These are phyloP conservation scores for Akanthomyces dipterigenus DNA, from an alignment of 2,329 filamentous ascomycete genomes.

Conservation along the genomic window DNA sequence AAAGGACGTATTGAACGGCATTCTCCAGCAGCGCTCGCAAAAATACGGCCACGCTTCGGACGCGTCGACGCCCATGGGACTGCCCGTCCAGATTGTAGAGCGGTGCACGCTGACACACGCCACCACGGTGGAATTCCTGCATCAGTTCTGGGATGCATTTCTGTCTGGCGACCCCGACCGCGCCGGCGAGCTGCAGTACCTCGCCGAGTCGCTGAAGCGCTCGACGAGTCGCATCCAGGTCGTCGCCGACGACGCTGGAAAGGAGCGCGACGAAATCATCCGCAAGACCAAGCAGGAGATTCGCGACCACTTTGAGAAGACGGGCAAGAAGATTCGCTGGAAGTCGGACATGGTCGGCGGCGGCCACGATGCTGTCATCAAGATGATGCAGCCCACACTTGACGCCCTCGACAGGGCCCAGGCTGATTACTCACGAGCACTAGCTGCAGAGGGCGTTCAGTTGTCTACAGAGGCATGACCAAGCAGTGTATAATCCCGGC, in stretches of 20 bases:
- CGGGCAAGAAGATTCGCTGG: slow-evolving; percentile 65
- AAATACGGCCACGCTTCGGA: slow-evolving; percentile 45
- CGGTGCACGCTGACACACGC: slow-evolving; percentile 69
- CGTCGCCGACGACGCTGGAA: slow-evolving; percentile 74
- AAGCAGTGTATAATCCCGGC: background rate
- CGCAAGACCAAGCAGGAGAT: slow-evolving; percentile 63
- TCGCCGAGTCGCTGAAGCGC: slow-evolving; percentile 73
- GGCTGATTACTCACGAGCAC: slow-evolving; percentile 62
- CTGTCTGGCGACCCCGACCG: slow-evolving; percentile 79
- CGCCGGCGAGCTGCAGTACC: slow-evolving; percentile 70
- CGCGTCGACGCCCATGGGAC: slow-evolving; percentile 46
- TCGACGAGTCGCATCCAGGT: slow-evolving; percentile 73
- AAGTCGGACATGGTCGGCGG: slow-evolving; percentile 64
- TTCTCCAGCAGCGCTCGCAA: slow-evolving; percentile 55
- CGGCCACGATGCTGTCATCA: slow-evolving; percentile 67
- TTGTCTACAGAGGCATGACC: slow-evolving; percentile 36
- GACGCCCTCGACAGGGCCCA: slow-evolving; percentile 64
- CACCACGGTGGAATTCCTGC: slow-evolving; percentile 91
- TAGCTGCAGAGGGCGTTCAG: slow-evolving; percentile 55
- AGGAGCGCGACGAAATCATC: slow-evolving; percentile 61
- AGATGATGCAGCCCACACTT: slow-evolving; percentile 68
- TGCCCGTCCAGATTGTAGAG: slow-evolving; percentile 48
- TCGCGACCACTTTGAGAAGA: slow-evolving; percentile 61
- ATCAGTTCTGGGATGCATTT: slow-evolving; percentile 93
- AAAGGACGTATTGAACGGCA: slow-evolving; percentile 57